These are phyloP conservation scores for Cordyceps fumosorosea DNA, from an alignment of 2,329 filamentous ascomycete species.

Conservation along the genomic window DNA sequence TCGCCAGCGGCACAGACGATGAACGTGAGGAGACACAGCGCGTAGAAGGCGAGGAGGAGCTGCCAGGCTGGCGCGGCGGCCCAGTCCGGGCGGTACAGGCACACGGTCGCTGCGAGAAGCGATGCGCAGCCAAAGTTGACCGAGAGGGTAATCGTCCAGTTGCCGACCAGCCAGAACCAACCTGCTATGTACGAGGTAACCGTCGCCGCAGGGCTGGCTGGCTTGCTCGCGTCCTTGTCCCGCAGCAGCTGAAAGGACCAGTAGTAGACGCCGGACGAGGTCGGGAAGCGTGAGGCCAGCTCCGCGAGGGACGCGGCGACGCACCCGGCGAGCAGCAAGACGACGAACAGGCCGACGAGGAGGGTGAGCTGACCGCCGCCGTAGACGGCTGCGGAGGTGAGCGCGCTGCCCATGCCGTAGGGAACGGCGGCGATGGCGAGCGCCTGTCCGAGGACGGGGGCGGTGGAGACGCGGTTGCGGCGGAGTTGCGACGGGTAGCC, in stretches of 20 bases:
- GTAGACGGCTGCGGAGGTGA: conserved; percentile 2
- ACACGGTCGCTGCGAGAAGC: conserved; percentile 18
- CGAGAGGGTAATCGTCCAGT: conserved; percentile 58
- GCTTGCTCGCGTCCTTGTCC: no score
- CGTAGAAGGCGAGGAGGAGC: conserved; percentile 56
- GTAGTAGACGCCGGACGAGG: conserved; percentile 15
- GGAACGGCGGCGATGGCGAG: conserved; percentile 5
- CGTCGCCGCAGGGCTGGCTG: background rate
- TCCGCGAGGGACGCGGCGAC: conserved; percentile 12
- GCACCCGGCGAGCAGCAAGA: conserved; percentile 10
- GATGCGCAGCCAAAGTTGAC: conserved; percentile 68
- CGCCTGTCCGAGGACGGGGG: background rate
- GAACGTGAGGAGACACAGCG: conserved; percentile 48
- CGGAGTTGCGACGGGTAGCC: background rate
- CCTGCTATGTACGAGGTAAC: conserved; percentile 56
- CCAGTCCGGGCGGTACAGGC: conserved; percentile 9
- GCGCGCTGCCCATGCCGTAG: conserved; percentile 6
- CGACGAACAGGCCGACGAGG: conserved; percentile 14
- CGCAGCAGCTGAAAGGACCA: conserved; percentile 13
- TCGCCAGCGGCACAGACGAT: conserved; percentile 34
- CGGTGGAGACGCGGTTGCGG: background rate
- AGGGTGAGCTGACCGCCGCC: conserved; percentile 3
- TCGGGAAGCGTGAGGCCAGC: conserved; percentile 14
- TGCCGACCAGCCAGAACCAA: conserved; percentile 66
- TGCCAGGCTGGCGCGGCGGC: conserved; percentile 38